Conservation (phyloP, 371 early-diverging fungal genomes). For the Mucor irregularis region DNA sequence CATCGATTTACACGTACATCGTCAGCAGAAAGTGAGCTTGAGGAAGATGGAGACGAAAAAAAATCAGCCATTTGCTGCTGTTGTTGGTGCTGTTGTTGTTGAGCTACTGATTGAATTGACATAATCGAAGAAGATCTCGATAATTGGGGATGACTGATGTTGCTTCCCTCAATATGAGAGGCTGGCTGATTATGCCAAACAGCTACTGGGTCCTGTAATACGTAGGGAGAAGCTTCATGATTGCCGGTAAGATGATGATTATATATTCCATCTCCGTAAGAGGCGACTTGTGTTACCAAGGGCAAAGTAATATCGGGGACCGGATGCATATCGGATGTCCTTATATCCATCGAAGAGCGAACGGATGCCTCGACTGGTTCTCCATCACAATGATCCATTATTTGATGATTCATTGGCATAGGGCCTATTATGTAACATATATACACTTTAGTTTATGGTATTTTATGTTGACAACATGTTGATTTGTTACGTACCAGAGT, state of each 20-base stretch:
- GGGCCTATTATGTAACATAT: neutral
- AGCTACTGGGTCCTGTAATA: too few species aligned
- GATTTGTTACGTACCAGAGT: neutral
- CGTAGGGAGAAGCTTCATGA: neutral
- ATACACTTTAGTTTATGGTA: neutral
- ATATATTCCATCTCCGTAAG: neutral
- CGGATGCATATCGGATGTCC: slow-evolving; percentile 18
- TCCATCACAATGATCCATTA: too few species aligned
- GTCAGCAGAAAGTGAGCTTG: too few species aligned
- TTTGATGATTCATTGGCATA: neutral
- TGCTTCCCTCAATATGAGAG: too few species aligned
- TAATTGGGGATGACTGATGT: too few species aligned
- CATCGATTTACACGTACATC: too few species aligned
- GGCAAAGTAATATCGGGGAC: neutral
- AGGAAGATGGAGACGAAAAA: too few species aligned
- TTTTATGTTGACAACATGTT: neutral
- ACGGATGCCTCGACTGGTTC: slow-evolving; percentile 11
- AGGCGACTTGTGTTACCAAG: slow-evolving; percentile 4
- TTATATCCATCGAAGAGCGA: slow-evolving; percentile 24
- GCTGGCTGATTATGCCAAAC: too few species aligned
- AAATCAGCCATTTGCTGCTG: too few species aligned
- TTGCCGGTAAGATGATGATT: neutral
- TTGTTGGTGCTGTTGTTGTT: too few species aligned
- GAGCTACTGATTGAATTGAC: too few species aligned
- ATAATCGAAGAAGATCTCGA: too few species aligned